A percentile compares a stretch with the other conserved stretches of the same genome.
Evolutionary conservation across 2,329 filamentous ascomycete species (phyloP).

Genomic region (Microascus cirrosus): DNA sequence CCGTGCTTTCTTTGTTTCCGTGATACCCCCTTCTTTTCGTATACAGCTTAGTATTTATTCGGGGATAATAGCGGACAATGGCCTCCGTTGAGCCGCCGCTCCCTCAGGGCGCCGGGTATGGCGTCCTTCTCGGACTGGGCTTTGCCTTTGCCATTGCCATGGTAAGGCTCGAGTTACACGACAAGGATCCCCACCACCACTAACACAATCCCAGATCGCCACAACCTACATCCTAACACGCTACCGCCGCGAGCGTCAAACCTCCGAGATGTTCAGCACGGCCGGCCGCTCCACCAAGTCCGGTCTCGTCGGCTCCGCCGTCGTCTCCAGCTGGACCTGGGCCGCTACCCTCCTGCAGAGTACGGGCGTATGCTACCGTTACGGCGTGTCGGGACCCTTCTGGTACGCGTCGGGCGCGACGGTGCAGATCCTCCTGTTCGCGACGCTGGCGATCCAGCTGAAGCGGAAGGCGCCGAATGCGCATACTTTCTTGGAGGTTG

Average conservation of each 20-base stretch:
- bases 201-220: conserved; percentile 30
- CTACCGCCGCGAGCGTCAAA: conserved; percentile 60
- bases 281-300: conserved; percentile 83
- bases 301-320: conserved; percentile 75
- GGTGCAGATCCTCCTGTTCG: conserved; percentile 81
- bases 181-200: neutral
- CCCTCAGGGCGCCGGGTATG: neutral
- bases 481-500: conserved; percentile 74
- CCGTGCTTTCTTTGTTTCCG: neutral
- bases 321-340: conserved; percentile 94
- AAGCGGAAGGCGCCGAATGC: conserved; percentile 82
- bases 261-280: conserved; percentile 86
- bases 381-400: conserved; percentile 52
- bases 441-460: conserved; percentile 79
- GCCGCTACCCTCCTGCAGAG: conserved; percentile 73
- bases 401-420: conserved; percentile 63
- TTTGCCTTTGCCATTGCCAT: conserved; percentile 2
- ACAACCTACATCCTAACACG: conserved; percentile 61
- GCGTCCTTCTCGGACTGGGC: neutral
- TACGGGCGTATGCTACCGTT: conserved; percentile 71
- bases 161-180: neutral
- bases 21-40: neutral
- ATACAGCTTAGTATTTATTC: neutral
- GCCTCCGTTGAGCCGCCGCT: neutral
- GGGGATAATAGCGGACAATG: neutral